phyloP scores from a whole-genome alignment of 2,329 filamentous ascomycete genomes.

The Exophiala aquamarina region DNA sequence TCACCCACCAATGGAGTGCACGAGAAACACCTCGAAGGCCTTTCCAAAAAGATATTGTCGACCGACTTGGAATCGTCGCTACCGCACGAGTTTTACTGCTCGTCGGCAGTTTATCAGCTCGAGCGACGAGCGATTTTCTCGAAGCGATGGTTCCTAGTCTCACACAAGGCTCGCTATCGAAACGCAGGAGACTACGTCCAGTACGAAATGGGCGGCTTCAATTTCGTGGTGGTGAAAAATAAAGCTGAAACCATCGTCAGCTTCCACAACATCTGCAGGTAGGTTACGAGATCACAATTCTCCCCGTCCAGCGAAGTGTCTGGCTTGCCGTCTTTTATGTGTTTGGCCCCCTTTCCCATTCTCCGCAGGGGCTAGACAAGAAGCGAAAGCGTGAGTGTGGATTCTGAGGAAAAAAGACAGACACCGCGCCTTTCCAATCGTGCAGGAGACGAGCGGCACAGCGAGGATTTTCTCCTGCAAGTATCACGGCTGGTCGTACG shows the following conservation, averaged over 20 bases:
- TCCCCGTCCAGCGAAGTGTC: background rate
- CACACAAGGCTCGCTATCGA: conserved; percentile 45
- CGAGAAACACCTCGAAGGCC: conserved; percentile 11
- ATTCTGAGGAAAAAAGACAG: conserved; percentile 2
- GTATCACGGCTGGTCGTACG: conserved; percentile 65
- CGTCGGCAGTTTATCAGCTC: conserved; percentile 48
- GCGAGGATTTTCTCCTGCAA: conserved; percentile 51
- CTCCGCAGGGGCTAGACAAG: too few species aligned
- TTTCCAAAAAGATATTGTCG: conserved; percentile 14
- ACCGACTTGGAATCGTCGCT: conserved; percentile 29
- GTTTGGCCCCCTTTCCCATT: background rate
- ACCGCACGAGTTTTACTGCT: conserved; percentile 55
- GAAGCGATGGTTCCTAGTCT: conserved; percentile 48
- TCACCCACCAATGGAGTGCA: conserved; percentile 9
- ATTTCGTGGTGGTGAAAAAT: conserved; percentile 55
- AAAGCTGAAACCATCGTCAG: conserved; percentile 54
- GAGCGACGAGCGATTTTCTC: conserved; percentile 51
- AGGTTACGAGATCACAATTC: background rate
- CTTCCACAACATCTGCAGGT: conserved; percentile 62
- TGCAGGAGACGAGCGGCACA: conserved; percentile 32
- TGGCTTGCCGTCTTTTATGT: background rate
- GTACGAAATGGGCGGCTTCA: conserved; percentile 45
- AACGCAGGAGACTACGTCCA: conserved; percentile 45
- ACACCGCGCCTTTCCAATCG: conserved; percentile 58
- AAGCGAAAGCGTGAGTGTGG: too few species aligned